Conservation (phyloP, 2,329 filamentous ascomycete genomes). For the Ophiostoma montium region DNA sequence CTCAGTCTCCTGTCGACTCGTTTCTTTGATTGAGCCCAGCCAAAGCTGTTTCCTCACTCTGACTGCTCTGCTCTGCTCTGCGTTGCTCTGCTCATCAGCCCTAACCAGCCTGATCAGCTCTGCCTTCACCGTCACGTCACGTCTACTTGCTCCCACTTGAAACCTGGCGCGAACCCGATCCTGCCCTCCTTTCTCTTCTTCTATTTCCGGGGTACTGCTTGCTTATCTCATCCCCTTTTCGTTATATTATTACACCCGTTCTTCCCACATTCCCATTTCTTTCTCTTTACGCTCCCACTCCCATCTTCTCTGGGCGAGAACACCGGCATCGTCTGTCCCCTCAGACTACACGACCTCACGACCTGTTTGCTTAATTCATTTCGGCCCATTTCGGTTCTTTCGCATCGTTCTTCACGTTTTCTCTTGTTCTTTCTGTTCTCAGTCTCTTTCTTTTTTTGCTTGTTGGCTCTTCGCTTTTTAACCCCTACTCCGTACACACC, state of each 20-base stretch:
- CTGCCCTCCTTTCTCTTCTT: not conserved
- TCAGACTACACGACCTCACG: not conserved
- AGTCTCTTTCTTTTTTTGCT: not conserved
- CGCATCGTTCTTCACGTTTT: not conserved
- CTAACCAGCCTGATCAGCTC: not conserved
- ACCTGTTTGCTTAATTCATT: not conserved
- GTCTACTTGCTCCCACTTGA: constrained; percentile 10
- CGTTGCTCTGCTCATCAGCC: not conserved
- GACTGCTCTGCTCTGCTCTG: not conserved
- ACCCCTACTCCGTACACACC: too few species aligned
- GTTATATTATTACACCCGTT: not conserved
- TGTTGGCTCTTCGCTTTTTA: too few species aligned
- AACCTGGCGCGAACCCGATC: constrained; percentile 4
- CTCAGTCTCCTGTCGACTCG: too few species aligned
- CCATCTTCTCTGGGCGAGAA: not conserved
- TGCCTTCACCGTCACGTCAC: not conserved
- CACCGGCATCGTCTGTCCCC: not conserved
- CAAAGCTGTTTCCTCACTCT: too few species aligned
- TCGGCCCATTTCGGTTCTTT: not conserved
- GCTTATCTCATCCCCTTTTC: too few species aligned
- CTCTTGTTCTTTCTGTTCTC: not conserved
- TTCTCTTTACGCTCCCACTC: not conserved
- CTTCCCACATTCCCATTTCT: not conserved
- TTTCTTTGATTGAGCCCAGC: too few species aligned
- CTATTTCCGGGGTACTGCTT: not conserved